Evolutionary conservation across 116 monocot genomes (phyloP), one percentile per base, ranked within the genome.

Genomic region (Cymodocea nodosa): DNA sequence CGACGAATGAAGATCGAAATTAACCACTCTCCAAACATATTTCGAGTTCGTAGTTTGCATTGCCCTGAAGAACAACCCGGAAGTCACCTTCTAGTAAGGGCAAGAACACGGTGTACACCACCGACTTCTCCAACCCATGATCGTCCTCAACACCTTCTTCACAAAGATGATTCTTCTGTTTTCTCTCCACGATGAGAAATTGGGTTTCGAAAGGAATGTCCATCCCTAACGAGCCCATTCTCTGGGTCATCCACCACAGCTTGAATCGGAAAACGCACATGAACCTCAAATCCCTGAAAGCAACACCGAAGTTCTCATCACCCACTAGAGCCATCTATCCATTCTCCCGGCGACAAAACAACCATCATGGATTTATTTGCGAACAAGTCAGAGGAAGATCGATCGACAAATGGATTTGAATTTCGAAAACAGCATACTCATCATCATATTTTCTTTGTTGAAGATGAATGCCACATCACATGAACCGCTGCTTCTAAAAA

Each of bases 221-320:
- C 8, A 66, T 77, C 2, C 89, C 84, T 15, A 3, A 56, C 0
- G 77, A 80, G 3, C 89, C 85, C 85, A 85, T 82, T 65, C 84
- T 77, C 68, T 84, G 84, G 22, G 84, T 89, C 89, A 89, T 89
- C 89, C 89, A 89, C 89, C 89, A 89, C 36, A 84, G 19, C 73
- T 89, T 89, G 65, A 89, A 85, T 50, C 89, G 65, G 58, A 84
- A 89, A 48, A 80, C 70, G 54, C 89, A 89, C 80, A 89, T 82
- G 65, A 89, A 89, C 44, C 85, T 30, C 3, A 30, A 30, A 30
- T 30, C n/a, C n/a, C n/a, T n/a, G n/a, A n/a, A n/a, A n/a, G n/a
- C n/a, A n/a, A n/a, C n/a, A n/a, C n/a, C n/a, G n/a, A n/a, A n/a
- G n/a, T n/a, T n/a, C n/a, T n/a, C n/a, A n/a, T n/a, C n/a, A n/a